Base-by-base conservation (phyloP, 495 filamentous ascomycete species). In the Podospora conica region DNA sequence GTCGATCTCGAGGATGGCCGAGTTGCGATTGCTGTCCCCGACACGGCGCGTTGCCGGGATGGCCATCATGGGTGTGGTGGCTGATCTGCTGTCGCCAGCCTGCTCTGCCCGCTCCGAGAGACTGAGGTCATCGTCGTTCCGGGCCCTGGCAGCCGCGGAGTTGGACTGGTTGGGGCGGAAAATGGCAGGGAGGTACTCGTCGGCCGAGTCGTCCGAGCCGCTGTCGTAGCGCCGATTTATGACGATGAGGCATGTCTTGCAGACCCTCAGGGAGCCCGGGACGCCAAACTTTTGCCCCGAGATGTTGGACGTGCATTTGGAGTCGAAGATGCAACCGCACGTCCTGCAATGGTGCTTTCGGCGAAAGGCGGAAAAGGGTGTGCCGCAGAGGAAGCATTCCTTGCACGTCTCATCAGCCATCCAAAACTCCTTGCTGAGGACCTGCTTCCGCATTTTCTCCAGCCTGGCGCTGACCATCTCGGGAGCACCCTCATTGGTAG, bases 371-470 rank as follows among this genome's bases (percentile, higher is more conserved):
- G 92, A 90, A 70, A 99, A 98, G 21, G 91, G 83, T 67, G 91
- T 88, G 55, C 88, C 89, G 71, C 96, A 99, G 56, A 91, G 83
- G 72, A 98, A 99, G 74, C 96, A 99, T 69, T 97, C 94, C 77
- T 94, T 98, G 56, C 93, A 94, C 73, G 96, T 96, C 72, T 98
- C 96, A 77, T 99, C 96, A 56, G 91, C 90, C 96, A 99, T 99
- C 96, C 96, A 99, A 73, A 96, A 98, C 62, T 97, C 92, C 74
- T 90, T 94, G 70, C 89, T 96, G 15, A 98, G 80, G 31, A 97
- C 84, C 74, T 90, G 91, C 71, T 91, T 93, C 65, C 89, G 83
- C 77, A 92, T 85, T 71, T 91, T 84, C 65, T 88, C 84, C 24
- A 89, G 79, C 40, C 84, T 80, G 55, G 83, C 83, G 68, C 82